phyloP scores from a whole-genome alignment of 2,329 filamentous ascomycete species.

The Drechmeria coniospora region DNA sequence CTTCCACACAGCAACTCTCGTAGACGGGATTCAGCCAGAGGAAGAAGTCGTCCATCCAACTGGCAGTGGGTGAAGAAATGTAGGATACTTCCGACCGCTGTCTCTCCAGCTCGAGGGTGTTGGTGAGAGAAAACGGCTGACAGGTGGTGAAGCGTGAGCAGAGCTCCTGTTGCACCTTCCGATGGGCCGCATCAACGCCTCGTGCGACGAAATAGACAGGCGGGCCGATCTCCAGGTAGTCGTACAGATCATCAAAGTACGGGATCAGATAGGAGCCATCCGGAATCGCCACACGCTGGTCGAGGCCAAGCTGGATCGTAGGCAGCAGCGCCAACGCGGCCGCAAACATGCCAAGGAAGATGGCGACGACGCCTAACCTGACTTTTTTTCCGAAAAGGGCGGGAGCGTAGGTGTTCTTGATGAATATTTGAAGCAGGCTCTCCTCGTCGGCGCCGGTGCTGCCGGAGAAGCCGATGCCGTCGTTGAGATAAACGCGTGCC shows the following conservation, averaged over 20 bases:
- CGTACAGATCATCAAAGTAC: slow-evolving; percentile 92
- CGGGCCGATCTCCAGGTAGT: slow-evolving; percentile 79
- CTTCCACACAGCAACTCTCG: slow-evolving; percentile 56
- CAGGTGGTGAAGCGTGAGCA: slow-evolving; percentile 89
- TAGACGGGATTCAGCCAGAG: slow-evolving; percentile 82
- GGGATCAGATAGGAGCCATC: slow-evolving; percentile 88
- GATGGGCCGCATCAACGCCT: slow-evolving; percentile 61
- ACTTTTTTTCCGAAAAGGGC: slow-evolving; percentile 63
- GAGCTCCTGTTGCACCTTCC: slow-evolving; percentile 65
- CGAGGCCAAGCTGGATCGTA: slow-evolving; percentile 69
- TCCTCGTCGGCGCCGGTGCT: slow-evolving; percentile 66
- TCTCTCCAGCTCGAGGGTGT: slow-evolving; percentile 84
- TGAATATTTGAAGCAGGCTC: slow-evolving; percentile 69
- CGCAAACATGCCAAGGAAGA: slow-evolving; percentile 81
- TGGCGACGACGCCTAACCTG: slow-evolving; percentile 58
- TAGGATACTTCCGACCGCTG: slow-evolving; percentile 81
- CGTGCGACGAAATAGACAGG: slow-evolving; percentile 93
- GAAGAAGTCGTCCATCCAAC: slow-evolving; percentile 95
- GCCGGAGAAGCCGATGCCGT: slow-evolving; percentile 39
- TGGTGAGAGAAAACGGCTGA: slow-evolving; percentile 66
- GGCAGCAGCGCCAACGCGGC: slow-evolving; percentile 75
- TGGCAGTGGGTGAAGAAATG: slow-evolving; percentile 75
- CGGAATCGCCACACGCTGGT: slow-evolving; percentile 88
- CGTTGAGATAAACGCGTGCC: slow-evolving; percentile 50
- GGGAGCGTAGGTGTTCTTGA: slow-evolving; percentile 80